Base-by-base conservation (phyloP, 768 basidiomycete species). In the Nidularia pulvinata region DNA sequence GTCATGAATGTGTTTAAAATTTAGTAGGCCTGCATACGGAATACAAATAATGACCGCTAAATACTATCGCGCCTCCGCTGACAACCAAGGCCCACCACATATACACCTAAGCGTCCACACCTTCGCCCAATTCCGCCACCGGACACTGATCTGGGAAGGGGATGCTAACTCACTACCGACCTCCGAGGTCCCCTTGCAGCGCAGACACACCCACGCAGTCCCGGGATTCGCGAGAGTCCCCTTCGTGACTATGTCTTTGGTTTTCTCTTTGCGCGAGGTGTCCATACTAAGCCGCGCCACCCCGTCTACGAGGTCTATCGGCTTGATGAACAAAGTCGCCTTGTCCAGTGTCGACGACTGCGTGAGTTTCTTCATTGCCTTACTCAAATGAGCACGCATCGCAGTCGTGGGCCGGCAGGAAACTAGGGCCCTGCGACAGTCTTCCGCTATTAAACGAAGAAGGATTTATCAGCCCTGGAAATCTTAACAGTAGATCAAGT, bases 311-410 rank as follows among this genome's bases (percentile, higher is more conserved):
- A 92, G 78, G 57, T 92, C 88, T 7, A 65, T 70, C 1, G 88
- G 78, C 62, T 88, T 90, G 63, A 93, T 79, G 62, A 91, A 92
- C 35, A 92, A 71, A 7, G 75, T 77, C 1, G 88, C 71, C 60
- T 86, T 88, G 68, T 86, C 77, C 37, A 91, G 65, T n/a, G 81
- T 70, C 0, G 74, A 55, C 0, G 84, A 76, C 19, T 70, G 64
- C 3, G 74, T 70, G 30, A 93, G 67, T 43, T 72, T 76, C 36
- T 70, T 67, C 25, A 85, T 67, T 42, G 76, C 63, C 54, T 70
- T 76, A 51, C 65, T 72, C 33, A 88, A 62, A 45, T 71, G 59
- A 2, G 67, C 61, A 46, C 72, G 60, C 66, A 86, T 79, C 3
- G 73, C 58, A 3, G 72, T 68, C 13, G 76, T 73, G 0, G 88